phyloP scores from a whole-genome alignment of 768 basidiomycete genomes.

The Coprinopsis cinerea region DNA sequence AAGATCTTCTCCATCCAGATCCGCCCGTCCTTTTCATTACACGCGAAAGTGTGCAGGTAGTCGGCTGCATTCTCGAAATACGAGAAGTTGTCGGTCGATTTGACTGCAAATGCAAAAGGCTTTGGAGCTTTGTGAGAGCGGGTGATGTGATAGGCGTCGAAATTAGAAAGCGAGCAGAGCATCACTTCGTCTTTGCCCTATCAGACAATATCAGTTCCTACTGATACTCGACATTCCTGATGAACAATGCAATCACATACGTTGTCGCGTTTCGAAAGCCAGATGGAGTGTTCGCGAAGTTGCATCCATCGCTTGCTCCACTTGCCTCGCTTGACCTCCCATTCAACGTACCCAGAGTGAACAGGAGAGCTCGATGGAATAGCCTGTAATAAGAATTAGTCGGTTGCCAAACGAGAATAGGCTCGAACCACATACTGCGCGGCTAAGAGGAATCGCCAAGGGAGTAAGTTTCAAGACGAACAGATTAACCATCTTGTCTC shows the following conservation, averaged over 20 bases:
- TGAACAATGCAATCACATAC: constrained; percentile 39
- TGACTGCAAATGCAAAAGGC: constrained; percentile 77
- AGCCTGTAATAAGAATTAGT: constrained; percentile 22
- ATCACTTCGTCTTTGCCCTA: constrained; percentile 82
- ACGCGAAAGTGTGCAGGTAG: constrained; percentile 83
- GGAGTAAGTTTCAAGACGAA: constrained; percentile 76
- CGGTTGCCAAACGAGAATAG: neutral
- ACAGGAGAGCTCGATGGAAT: constrained; percentile 41
- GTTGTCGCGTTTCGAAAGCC: constrained; percentile 84
- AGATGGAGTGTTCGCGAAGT: constrained; percentile 80
- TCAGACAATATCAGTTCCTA: neutral
- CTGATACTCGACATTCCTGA: constrained; percentile 6
- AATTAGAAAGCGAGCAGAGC: constrained; percentile 82
- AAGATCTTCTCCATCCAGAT: constrained; percentile 78
- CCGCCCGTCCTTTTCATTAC: constrained; percentile 65
- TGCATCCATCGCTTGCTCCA: constrained; percentile 93
- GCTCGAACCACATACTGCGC: constrained; percentile 43
- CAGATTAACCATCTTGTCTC: constrained; percentile 70
- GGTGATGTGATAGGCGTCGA: constrained; percentile 81
- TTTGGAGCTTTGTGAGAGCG: constrained; percentile 79
- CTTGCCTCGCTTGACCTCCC: constrained; percentile 87
- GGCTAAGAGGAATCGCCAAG: constrained; percentile 52
- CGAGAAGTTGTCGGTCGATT: constrained; percentile 81
- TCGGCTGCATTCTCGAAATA: constrained; percentile 86
- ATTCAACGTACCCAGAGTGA: constrained; percentile 68